Evolutionary conservation across 441 rosid species (phyloP).

Genomic region (Jatropha podagrica): DNA sequence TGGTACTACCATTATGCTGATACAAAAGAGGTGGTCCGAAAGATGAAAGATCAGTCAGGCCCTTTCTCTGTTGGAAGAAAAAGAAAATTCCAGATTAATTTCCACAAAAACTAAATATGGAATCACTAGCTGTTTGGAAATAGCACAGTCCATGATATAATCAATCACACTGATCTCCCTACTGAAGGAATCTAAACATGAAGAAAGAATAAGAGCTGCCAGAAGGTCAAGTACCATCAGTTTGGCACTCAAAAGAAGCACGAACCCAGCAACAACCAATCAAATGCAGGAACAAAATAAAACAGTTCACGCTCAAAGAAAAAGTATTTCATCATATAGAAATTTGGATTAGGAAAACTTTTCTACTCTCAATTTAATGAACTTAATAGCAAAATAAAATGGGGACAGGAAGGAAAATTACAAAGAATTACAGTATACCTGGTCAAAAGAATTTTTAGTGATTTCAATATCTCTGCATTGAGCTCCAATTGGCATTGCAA

Average conservation of each 20-base stretch:
- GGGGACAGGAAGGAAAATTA: not conserved
- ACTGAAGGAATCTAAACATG: constrained; percentile 2
- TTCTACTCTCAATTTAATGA: not conserved
- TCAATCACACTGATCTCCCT: not conserved
- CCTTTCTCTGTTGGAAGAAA: constrained; percentile 53
- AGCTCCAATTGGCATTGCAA: constrained; percentile 78
- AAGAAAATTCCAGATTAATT: constrained; percentile 7
- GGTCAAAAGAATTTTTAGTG: constrained; percentile 35
- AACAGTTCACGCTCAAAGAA: not conserved
- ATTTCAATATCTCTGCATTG: constrained; percentile 63
- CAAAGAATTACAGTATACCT: constrained; percentile 39
- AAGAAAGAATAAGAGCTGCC: not conserved
- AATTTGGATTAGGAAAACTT: not conserved
- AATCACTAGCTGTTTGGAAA: not conserved
- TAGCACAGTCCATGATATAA: not conserved
- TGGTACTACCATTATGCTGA: constrained; percentile 54
- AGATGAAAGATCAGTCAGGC: constrained; percentile 52
- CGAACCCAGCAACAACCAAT: not conserved
- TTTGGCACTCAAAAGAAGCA: not conserved
- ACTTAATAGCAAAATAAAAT: not conserved
- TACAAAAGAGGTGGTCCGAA: constrained; percentile 68
- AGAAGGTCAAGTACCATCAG: not conserved
- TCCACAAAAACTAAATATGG: not conserved
- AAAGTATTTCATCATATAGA: not conserved
- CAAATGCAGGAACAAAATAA: not conserved